Conservation (phyloP, 2,329 filamentous ascomycete genomes). For the Pestalotiopsis sp. region DNA sequence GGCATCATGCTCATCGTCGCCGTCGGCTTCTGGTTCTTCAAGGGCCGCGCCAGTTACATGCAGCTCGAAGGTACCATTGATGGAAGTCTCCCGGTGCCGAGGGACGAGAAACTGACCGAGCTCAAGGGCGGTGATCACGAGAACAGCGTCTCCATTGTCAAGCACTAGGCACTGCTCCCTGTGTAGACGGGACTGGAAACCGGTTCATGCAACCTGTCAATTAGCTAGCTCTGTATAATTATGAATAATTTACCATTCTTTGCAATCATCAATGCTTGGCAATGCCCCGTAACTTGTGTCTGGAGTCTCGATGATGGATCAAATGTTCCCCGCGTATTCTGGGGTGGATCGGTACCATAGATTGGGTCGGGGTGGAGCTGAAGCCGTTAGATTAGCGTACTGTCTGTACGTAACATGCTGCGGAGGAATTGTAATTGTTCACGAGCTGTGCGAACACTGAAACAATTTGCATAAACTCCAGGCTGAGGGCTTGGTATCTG, state of each 20-base stretch:
- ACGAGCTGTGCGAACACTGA: too few relatives aligned
- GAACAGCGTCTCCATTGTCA: not conserved
- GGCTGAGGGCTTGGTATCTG: not conserved
- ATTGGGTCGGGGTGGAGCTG: not conserved
- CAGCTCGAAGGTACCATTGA: slow-evolving; percentile 29
- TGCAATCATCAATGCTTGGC: too few relatives aligned
- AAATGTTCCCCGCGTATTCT: not conserved
- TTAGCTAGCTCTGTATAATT: too few relatives aligned
- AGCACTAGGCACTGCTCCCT: not conserved
- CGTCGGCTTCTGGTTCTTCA: slow-evolving; percentile 52
- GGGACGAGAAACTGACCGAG: not conserved
- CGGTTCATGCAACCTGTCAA: too few relatives aligned
- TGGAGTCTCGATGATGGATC: too few relatives aligned
- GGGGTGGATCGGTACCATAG: not conserved
- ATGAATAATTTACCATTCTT: too few relatives aligned
- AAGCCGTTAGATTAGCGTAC: not conserved
- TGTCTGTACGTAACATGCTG: not conserved
- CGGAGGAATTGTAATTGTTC: not conserved
- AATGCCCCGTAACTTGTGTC: too few relatives aligned
- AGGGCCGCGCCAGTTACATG: slow-evolving; percentile 44
- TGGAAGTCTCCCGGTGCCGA: not conserved
- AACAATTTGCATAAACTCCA: not conserved
- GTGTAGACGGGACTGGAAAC: too few relatives aligned
- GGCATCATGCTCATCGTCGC: slow-evolving; percentile 56
- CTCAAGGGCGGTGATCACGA: not conserved